Evolutionary conservation across 768 basidiomycete genomes (phyloP), one percentile per base, ranked within the genome.

Genomic region (Tulasnella sp.): DNA sequence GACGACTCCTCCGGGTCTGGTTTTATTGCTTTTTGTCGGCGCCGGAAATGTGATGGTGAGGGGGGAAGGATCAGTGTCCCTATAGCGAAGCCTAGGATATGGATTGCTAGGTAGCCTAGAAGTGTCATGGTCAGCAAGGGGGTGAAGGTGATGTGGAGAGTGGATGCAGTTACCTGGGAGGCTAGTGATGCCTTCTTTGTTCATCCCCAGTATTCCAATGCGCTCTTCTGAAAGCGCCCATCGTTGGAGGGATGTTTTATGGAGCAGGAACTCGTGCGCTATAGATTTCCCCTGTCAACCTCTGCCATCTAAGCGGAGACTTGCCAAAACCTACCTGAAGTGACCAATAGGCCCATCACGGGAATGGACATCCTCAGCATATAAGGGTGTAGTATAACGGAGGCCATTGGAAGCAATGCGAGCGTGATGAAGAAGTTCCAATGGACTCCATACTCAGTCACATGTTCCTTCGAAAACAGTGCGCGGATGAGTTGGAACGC

Each of bases 381-480:
- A 39, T 94, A 34, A 0, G 93, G 92, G 75, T 92, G 91, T 3
- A 96, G 82, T 0, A 89, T 64, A 2, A 90, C 87, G 80, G 94
- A 90, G 15, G 93, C 83, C 3, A 93, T 81, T 0, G 96, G 96
- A 6, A 98, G 81, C 0, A 93, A 79, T 0, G 91, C 94, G 29
- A 99, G 86, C 0, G 97, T 98, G 79, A 99, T 87, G 86, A 99
- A 99, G 84, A 99, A 98, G 82, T 99, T 99, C 97, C 97, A 99
- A 80, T 99, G 97, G 0, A 89, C 89, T 0, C 97, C 97, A 79
- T 99, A 99, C 83, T 99, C 97, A 0, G 96, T 91, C 74, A 92
- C 91, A 77, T 99, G 97, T 85, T 99, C 97, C 96, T 91, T 77
- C 38, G 42, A 34, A 0, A 36, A 40, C 19, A 37, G 2, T 17